Evolutionary conservation across 768 basidiomycete species (phyloP).

Genomic region (Boletus sensibilis): DNA sequence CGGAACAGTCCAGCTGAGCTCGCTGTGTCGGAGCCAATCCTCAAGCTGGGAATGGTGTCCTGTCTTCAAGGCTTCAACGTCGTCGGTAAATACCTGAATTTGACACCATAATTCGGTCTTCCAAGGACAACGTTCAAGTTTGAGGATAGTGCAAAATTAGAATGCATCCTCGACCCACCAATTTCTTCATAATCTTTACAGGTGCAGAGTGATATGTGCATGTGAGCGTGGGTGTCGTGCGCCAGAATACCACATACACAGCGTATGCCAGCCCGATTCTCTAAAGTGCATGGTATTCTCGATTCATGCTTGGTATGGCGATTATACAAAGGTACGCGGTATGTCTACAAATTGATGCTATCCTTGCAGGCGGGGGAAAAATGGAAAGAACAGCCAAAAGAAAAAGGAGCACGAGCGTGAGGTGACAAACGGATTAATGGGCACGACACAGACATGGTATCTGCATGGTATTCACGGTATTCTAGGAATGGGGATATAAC

Average conservation of each 20-base stretch:
- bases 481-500: slow-evolving; percentile 1
- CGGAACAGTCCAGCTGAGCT: background rate
- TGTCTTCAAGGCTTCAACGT: background rate
- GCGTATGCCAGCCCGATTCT: background rate
- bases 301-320: slow-evolving; percentile 8
- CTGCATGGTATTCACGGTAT: slow-evolving; percentile 8
- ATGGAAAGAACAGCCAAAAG: slow-evolving; percentile 6
- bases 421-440: background rate
- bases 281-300: slow-evolving; percentile 3
- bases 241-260: too few species aligned
- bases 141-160: background rate
- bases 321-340: slow-evolving; percentile 22
- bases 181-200: background rate
- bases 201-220: background rate
- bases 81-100: background rate
- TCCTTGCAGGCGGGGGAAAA: background rate
- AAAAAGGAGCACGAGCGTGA: background rate
- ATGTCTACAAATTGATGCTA: slow-evolving; percentile 17
- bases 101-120: background rate
- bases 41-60: background rate
- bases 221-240: background rate
- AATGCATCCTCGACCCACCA: background rate
- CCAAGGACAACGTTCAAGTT: background rate
- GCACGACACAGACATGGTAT: slow-evolving; percentile 4
- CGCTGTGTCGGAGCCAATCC: too few species aligned